A percentile compares a stretch with the other conserved stretches of the same genome.
These are phyloP conservation scores for Achaetomiella virescens DNA, from an alignment of 495 filamentous ascomycete genomes.

Conservation along the genomic window DNA sequence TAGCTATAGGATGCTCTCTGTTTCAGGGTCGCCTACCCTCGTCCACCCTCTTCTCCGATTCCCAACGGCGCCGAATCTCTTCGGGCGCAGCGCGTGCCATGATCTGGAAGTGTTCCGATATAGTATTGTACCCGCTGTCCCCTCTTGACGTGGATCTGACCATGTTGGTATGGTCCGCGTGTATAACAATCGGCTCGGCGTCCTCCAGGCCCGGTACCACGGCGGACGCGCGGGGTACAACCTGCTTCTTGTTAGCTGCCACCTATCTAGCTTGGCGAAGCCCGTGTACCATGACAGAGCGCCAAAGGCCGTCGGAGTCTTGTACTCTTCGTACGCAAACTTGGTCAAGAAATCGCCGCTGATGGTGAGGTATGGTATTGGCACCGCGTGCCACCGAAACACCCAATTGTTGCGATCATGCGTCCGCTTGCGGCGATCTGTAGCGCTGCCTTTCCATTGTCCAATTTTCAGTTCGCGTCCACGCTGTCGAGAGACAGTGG, in stretches of 20 bases:
- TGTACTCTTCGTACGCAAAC: conserved; percentile 2
- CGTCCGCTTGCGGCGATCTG: too few relatives aligned
- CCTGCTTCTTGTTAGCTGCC: neutral
- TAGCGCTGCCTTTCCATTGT: too few relatives aligned
- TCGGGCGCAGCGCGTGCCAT: neutral
- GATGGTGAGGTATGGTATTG: neutral
- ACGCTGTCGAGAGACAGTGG: too few relatives aligned
- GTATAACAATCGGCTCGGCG: neutral
- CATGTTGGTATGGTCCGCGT: neutral
- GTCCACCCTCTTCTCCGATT: neutral
- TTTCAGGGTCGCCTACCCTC: neutral
- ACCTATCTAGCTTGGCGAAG: neutral
- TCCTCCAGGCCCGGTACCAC: neutral
- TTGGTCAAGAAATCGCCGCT: neutral
- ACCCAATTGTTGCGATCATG: too few relatives aligned
- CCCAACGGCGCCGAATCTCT: neutral
- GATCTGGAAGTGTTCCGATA: neutral
- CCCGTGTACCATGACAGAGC: neutral
- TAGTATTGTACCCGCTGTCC: neutral
- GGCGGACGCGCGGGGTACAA: neutral
- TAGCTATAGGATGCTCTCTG: too few relatives aligned
- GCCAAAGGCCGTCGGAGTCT: neutral
- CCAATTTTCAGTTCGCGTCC: too few relatives aligned
- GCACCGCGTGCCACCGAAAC: too few relatives aligned
- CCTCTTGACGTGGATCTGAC: neutral